A percentile compares a stretch with the other conserved stretches of the same genome.
Evolutionary conservation across 2,329 filamentous ascomycete species (phyloP).

Genomic region (Penicillium brevicompactum): DNA sequence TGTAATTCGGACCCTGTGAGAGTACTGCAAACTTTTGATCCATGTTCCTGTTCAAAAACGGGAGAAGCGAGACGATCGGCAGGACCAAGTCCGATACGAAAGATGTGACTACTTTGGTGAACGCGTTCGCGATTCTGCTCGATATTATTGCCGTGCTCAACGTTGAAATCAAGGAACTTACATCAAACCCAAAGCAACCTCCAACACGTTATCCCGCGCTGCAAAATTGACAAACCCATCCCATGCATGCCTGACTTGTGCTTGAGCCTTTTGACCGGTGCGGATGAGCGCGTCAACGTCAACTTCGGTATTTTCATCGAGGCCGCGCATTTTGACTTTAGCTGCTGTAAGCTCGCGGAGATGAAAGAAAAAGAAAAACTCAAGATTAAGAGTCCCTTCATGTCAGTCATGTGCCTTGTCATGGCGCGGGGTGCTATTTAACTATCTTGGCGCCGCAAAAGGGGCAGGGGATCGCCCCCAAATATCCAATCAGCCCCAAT

Average conservation of each 20-base stretch:
- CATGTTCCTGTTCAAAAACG: constrained; percentile 70
- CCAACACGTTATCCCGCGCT: constrained; percentile 72
- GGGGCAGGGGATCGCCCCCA: background rate
- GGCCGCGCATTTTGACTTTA: constrained; percentile 28
- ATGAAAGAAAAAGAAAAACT: background rate
- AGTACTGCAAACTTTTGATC: constrained; percentile 74
- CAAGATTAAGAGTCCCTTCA: background rate
- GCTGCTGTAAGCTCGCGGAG: background rate
- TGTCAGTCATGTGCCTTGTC: background rate
- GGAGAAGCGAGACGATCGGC: constrained; percentile 68
- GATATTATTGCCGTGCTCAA: background rate
- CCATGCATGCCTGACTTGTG: constrained; percentile 56
- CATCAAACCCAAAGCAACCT: constrained; percentile 77
- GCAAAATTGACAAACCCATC: constrained; percentile 72
- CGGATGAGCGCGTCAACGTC: constrained; percentile 33
- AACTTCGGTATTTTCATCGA: constrained; percentile 27
- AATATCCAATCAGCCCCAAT: background rate
- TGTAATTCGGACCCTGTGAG: constrained; percentile 57
- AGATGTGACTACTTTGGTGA: constrained; percentile 71
- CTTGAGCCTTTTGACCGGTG: constrained; percentile 40
- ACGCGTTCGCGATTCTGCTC: constrained; percentile 65
- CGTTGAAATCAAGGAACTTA: constrained; percentile 33
- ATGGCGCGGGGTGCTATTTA: background rate
- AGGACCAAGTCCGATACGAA: constrained; percentile 72
- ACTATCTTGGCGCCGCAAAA: background rate